Percentiles rank a stretch among this genome's conserved stretches.
Conservation (phyloP, 2,329 filamentous ascomycete genomes). For the Alternaria arbusti region DNA sequence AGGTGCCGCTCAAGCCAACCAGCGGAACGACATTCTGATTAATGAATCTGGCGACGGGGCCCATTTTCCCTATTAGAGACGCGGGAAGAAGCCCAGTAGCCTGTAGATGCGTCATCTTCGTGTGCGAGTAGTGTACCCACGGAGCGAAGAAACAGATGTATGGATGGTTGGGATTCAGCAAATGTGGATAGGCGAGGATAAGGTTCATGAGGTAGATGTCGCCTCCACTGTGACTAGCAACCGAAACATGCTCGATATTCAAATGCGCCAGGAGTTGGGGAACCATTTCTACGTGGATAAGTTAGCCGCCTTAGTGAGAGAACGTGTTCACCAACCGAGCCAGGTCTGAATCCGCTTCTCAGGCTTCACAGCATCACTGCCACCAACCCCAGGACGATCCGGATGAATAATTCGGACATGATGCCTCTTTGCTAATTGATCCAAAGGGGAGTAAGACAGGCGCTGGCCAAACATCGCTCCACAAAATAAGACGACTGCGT, state of each 20-base stretch:
- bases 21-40: conserved; percentile 34
- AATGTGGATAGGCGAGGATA: conserved; percentile 31
- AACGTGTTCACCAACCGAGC: conserved; percentile 25
- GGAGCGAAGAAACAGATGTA: conserved; percentile 42
- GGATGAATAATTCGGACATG: conserved; percentile 40
- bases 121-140: conserved; percentile 41
- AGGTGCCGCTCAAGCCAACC: conserved; percentile 23
- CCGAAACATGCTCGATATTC: conserved; percentile 35
- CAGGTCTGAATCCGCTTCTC: conserved; percentile 33
- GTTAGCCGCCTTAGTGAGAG: neutral
- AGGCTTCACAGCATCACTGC: conserved; percentile 33
- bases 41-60: conserved; percentile 24
- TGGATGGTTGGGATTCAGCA: conserved; percentile 34
- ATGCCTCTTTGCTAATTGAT: conserved; percentile 33
- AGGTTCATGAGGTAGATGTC: conserved; percentile 40
- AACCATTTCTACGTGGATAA: conserved; percentile 33
- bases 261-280: conserved; percentile 37
- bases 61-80: conserved; percentile 32
- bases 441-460: conserved; percentile 33
- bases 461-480: conserved; percentile 37
- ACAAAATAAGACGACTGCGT: conserved; percentile 39
- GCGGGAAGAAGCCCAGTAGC: conserved; percentile 36
- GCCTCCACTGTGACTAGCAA: conserved; percentile 43
- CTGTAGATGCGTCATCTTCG: conserved; percentile 24
- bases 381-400: conserved; percentile 39